Evolutionary conservation across 805 yeast species (phyloP).

Genomic region (Kodamaea fukazawae): DNA sequence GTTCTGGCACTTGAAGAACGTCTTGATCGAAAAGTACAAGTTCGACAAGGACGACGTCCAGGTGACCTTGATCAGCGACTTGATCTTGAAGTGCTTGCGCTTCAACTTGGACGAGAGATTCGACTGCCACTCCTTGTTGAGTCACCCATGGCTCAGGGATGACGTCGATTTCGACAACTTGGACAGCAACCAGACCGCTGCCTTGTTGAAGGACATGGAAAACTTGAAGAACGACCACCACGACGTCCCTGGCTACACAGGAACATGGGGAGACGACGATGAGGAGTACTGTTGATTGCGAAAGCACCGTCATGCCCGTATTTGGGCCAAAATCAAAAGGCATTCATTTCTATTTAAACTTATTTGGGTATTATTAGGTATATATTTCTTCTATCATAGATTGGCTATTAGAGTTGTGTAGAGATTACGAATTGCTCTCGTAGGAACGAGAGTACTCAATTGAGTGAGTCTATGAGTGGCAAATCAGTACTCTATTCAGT

Average conservation of each 20-base stretch:
- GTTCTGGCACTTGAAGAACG: slow-evolving; percentile 51
- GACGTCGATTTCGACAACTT: slow-evolving; percentile 8
- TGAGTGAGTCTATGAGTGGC: too few species aligned
- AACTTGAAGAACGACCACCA: slow-evolving; percentile 23
- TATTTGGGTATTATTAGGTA: neutral
- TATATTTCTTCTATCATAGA: neutral
- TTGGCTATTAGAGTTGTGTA: neutral
- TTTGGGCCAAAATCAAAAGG: neutral
- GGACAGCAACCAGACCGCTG: slow-evolving; percentile 8
- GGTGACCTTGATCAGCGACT: slow-evolving; percentile 42
- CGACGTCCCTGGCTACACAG: slow-evolving; percentile 32
- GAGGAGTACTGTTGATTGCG: slow-evolving; percentile 7
- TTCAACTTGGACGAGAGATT: slow-evolving; percentile 48
- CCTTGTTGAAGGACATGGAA: slow-evolving; percentile 15
- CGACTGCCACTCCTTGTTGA: slow-evolving; percentile 53
- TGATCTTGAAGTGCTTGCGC: slow-evolving; percentile 49
- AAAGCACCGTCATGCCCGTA: neutral
- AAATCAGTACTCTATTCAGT: too few species aligned
- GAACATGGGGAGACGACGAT: slow-evolving; percentile 20
- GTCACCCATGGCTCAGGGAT: slow-evolving; percentile 50
- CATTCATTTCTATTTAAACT: slow-evolving; percentile 1
- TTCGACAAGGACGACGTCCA: slow-evolving; percentile 32
- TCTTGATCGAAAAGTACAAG: slow-evolving; percentile 49
- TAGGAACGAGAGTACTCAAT: too few species aligned
- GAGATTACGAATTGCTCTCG: too few species aligned